Evolutionary conservation across 2,329 filamentous ascomycete species (phyloP).

Genomic region (Penicillium expansum): DNA sequence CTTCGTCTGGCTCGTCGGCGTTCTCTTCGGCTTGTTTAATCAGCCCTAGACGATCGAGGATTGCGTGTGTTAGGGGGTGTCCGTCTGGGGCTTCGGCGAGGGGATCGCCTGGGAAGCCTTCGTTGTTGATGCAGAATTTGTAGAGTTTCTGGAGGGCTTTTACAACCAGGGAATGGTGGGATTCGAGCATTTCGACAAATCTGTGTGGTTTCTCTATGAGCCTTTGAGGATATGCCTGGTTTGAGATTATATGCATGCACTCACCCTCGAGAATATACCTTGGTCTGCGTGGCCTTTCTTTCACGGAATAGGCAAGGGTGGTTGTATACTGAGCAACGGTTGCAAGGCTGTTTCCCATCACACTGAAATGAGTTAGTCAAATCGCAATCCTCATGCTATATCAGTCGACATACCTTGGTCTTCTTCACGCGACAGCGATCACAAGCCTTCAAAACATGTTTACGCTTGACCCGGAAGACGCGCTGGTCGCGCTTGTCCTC

Average conservation of each 20-base stretch:
- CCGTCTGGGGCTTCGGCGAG: conserved; percentile 41
- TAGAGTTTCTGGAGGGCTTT: conserved; percentile 44
- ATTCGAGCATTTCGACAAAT: conserved; percentile 47
- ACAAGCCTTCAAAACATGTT: conserved; percentile 46
- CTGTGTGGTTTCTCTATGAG: conserved; percentile 22
- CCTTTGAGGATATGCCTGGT: neutral
- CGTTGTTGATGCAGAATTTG: conserved; percentile 42
- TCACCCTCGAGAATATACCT: conserved; percentile 46
- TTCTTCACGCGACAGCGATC: conserved; percentile 48
- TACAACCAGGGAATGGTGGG: conserved; percentile 43
- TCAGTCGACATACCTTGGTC: conserved; percentile 38
- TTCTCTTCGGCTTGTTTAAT: conserved; percentile 46
- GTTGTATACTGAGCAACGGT: conserved; percentile 45
- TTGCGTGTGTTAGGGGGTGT: conserved; percentile 43
- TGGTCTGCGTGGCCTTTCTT: conserved; percentile 44
- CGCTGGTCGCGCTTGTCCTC: conserved; percentile 41
- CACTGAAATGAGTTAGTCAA: conserved; percentile 31
- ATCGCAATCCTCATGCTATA: neutral
- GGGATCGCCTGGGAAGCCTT: conserved; percentile 44
- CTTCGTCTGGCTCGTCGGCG: conserved; percentile 35
- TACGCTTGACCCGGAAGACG: conserved; percentile 44
- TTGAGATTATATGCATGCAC: neutral
- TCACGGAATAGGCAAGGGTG: conserved; percentile 46
- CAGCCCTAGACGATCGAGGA: conserved; percentile 42
- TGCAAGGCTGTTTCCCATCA: conserved; percentile 47